Base-by-base conservation (phyloP, 441 rosid genomes). In the Hura crepitans region DNA sequence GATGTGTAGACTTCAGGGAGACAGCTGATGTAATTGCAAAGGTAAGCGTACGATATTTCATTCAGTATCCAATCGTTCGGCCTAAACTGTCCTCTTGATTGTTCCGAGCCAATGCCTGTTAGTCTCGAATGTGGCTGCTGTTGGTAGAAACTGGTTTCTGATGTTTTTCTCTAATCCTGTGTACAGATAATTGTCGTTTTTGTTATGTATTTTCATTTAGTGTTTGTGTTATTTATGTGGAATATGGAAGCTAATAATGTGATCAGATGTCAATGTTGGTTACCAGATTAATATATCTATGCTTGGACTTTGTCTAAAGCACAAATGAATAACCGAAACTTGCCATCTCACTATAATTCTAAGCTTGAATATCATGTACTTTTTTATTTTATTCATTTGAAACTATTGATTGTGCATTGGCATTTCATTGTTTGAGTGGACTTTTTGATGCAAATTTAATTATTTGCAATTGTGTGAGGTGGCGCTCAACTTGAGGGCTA, bases 1-100 rank as follows among this genome's bases (percentile, higher is more conserved):
- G 94, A 85, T 94, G 99, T 42, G 89, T 90, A 31, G 93, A 94
- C 86, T 94, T 94, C 63, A 94, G 75, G 83, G 97, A 92, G 85
- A 94, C 97, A 30, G 88, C 93, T 67, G 97, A 92, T 75, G 81
- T 85, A 68, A 87, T 94, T 71, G 96, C 99, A 65, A 94, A 94
- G 93, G 97, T 92, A 62, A 69, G 70, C 31, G 56, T 54, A 65
- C 46, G 1, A 23, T 56, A 7, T 35, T 54, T 47, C 13, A 13
- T 35, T 31, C 39, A 43, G 1, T 30, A 43, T 56, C 30, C 23
- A n/a, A 28, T 2, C 13, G 15, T 33, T 46, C 31, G 50, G 20
- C 54, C 33, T 42, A 39, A 28, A 27, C 31, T 50, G 14, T 68
- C 25, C 30, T 68, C 30, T 6, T 64, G 68, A 42, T 49, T 59